Evolutionary conservation across 2,329 filamentous ascomycete genomes (phyloP), one percentile per base, ranked within the genome.

Genomic region (Nigrospora oryzae): DNA sequence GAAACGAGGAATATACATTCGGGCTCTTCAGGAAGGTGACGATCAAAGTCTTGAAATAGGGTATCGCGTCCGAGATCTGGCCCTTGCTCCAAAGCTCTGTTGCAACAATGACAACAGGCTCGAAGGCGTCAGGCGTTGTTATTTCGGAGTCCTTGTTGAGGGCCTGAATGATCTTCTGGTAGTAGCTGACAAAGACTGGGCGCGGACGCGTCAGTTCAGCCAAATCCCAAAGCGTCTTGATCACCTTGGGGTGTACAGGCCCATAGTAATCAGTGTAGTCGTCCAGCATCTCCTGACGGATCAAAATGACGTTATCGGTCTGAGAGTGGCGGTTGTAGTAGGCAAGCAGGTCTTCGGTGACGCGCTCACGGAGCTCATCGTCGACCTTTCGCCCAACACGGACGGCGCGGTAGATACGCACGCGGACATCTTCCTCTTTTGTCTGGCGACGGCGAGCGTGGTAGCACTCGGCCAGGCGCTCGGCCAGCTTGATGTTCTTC

Each of bases 381-480:
- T 49, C 45, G 13, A 49, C 30, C 16, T 38, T 38, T 28, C 36
- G 42, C 5, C 36, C 28, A 3, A 19, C 16, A 13, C 48, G 36
- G 5, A 43, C 15, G 13, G 42, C 42, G 12, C 43, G 45, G 17
- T 49, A 47, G 17, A 49, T 15, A 8, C 48, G 46, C 4, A 49
- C 12, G 10, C 33, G 56, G 50, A 64, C 55, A 36, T 65, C 58
- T 46, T 66, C 63, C 44, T 65, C 63, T 40, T 65, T 64, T 19
- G 49, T 47, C 34, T 55, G 51, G 14, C 63, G 59, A 19, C 60
- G 60, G 12, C 63, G 60, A n/a, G 54, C 55, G 43, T 60, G 56
- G 50, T 76, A 74, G 51, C 67, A 71, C 31, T 69, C 58, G 1
- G 65, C 67, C 15, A 77, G 61, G 2, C 62, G 61, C 45, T 71